Base-by-base conservation (phyloP, 768 basidiomycete species). In the Boletus reticulatus region DNA sequence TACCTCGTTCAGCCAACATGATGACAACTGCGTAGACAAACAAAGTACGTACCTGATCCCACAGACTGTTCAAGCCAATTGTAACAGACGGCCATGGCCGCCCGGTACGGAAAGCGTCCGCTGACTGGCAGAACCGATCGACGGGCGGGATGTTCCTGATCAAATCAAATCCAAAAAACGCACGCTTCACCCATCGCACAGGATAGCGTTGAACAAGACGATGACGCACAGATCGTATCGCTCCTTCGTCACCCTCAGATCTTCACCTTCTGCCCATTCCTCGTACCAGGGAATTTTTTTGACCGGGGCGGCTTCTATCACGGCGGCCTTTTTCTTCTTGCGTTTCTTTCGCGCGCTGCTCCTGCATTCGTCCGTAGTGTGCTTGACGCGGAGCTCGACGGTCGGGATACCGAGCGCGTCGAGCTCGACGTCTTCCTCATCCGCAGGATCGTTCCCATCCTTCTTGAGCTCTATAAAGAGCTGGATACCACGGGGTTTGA, bases 371-470 rank as follows among this genome's bases (percentile, higher is more conserved):
- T 87, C 85, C 5, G 76, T 78, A 1, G 66, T 58, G 61, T 92
- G 89, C 48, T 77, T 80, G 34, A 73, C 71, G 29, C 69, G 68
- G 52, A 89, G 71, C 37, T 73, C 65, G 22, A 91, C 72, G 13
- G 91, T 92, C 0, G 84, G 83, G 50, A 90, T 81, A 11, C 86
- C 88, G 1, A 80, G 66, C 0, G 79, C 81, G 64, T 93, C 90
- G 48, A 81, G 71, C 69, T 92, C 89, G 32, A 72, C 67, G n/a
- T 78, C 82, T 11, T 78, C 75, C 4, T 68, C 69, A 1, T 69
- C 65, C 6, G 59, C 62, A 1, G 52, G 63, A 38, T 53, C 70
- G 17, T 75, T 76, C 19, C 73, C 73, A 1, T 49, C 50, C 2
- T 50, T 62, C 24, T 61, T 73, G n/a, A 66, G 60, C 37, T 76